Percentiles rank a stretch among this genome's conserved stretches.
Evolutionary conservation across 1,139 yeast species (phyloP).

Genomic region (Eremothecium gossypii): DNA sequence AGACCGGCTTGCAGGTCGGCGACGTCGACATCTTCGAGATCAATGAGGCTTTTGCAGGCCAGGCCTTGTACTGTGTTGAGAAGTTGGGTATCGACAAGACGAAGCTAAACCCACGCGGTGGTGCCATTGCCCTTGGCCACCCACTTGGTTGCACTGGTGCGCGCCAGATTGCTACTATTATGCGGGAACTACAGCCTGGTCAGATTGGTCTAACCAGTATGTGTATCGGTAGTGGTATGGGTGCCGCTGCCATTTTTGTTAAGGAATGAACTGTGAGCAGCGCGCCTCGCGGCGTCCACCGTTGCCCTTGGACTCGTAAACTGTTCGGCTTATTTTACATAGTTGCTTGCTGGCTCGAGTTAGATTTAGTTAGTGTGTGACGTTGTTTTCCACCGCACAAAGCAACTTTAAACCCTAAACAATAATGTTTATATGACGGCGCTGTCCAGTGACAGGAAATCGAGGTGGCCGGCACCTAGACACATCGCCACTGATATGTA

Average conservation of each 20-base stretch:
- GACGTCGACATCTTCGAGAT: conserved; percentile 76
- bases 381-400: too few relatives aligned
- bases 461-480: too few relatives aligned
- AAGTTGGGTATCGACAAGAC: conserved; percentile 55
- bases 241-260: conserved; percentile 83
- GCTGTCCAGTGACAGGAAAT: too few relatives aligned
- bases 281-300: too few relatives aligned
- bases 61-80: conserved; percentile 69
- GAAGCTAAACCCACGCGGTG: conserved; percentile 86
- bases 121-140: conserved; percentile 94
- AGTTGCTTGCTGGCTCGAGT: too few relatives aligned
- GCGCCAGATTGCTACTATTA: conserved; percentile 81
- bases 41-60: conserved; percentile 95
- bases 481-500: too few relatives aligned
- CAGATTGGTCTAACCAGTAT: conserved; percentile 85
- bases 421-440: too few relatives aligned
- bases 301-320: too few relatives aligned
- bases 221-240: conserved; percentile 99
- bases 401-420: too few relatives aligned
- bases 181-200: conserved; percentile 71
- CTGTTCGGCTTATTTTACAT: too few relatives aligned
- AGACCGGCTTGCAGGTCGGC: conserved; percentile 49
- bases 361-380: too few relatives aligned
- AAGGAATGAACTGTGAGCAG: conserved; percentile 42
- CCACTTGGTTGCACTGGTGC: conserved; percentile 96